Conservation (phyloP, 2,329 filamentous ascomycete genomes). For the Tolypocladium ophioglossoides region DNA sequence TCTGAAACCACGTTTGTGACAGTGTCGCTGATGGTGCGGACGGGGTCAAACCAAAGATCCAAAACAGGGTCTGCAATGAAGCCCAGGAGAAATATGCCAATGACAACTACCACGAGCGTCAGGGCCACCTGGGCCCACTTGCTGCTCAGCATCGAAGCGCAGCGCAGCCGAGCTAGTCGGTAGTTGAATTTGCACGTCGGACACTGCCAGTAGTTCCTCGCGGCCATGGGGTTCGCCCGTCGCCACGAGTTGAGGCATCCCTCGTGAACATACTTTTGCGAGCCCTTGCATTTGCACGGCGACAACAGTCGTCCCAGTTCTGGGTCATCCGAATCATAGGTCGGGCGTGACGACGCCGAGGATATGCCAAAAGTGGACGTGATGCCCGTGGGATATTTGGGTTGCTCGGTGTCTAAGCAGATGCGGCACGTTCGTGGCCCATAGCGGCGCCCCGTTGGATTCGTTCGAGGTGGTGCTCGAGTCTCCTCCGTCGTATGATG, state of each 20-base stretch:
- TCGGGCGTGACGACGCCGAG: constrained; percentile 22
- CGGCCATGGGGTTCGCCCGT: constrained; percentile 52
- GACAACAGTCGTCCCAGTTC: constrained; percentile 69
- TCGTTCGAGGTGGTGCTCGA: constrained; percentile 5
- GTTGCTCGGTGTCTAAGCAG: constrained; percentile 60
- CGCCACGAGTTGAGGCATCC: constrained; percentile 80
- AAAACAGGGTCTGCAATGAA: constrained; percentile 91
- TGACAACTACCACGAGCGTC: constrained; percentile 60
- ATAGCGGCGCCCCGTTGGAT: constrained; percentile 36
- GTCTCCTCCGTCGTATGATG: neutral
- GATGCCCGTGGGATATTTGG: constrained; percentile 30
- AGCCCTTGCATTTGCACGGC: constrained; percentile 89
- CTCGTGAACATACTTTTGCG: constrained; percentile 89
- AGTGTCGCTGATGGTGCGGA: constrained; percentile 46
- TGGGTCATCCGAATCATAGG: constrained; percentile 64
- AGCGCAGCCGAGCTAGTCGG: constrained; percentile 64
- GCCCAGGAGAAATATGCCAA: constrained; percentile 71
- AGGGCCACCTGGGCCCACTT: constrained; percentile 55
- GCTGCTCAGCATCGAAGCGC: constrained; percentile 60
- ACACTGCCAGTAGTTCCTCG: constrained; percentile 74
- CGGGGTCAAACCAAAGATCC: constrained; percentile 74
- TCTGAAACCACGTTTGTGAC: constrained; percentile 35
- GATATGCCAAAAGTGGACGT: constrained; percentile 22
- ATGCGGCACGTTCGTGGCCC: constrained; percentile 75
- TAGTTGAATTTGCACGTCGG: constrained; percentile 83